Base-by-base conservation (phyloP, 2,329 filamentous ascomycete genomes). In the Epichloe festucae region DNA sequence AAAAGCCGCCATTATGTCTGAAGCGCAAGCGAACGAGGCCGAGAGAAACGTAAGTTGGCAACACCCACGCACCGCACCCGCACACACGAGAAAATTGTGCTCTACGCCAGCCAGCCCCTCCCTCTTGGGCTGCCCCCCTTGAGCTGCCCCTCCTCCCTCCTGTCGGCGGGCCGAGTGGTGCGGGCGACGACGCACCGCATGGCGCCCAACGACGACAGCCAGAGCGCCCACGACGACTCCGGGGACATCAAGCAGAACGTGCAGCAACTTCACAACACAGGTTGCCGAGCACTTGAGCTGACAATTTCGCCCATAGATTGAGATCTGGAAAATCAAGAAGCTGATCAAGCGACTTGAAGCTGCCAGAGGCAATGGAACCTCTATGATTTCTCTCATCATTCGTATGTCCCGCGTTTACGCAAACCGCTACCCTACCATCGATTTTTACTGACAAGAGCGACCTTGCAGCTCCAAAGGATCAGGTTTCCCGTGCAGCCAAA, bases 371-470 rank as follows among this genome's bases (percentile, higher is more conserved):
- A 98, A 98, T 81, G 93, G 93, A 75, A 98, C 93, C 58, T 91
- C 85, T 76, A 98, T 98, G 93, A 98, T 98, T 73, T 97, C 91
- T 58, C 81, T 98, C 72, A 96, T 98, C 64, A 97, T 98, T 67
- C 93, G 89, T 94, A 76, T 65, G 87, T 75, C 52, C 53, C 50
- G 45, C 39, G 19, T 49, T 34, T 21, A 15, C 23, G n/a, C 39
- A 17, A 14, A 36, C 31, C n/a, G 10, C 47, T 31, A 11, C 38
- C 40, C 19, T 31, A 17, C 50, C 34, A 42, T 35, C 15, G 14
- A 6, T 31, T 19, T 34, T 23, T n/a, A 27, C 52, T 58, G 52
- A 57, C 46, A 5, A 36, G 38, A 38, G 38, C 19, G 11, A 5
- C 17, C 40, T 38, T 50, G 14, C 64, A 94, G 89, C 93, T 55